These are phyloP conservation scores for Candida odintsovae DNA, from an alignment of 805 yeast species.

Conservation along the genomic window DNA sequence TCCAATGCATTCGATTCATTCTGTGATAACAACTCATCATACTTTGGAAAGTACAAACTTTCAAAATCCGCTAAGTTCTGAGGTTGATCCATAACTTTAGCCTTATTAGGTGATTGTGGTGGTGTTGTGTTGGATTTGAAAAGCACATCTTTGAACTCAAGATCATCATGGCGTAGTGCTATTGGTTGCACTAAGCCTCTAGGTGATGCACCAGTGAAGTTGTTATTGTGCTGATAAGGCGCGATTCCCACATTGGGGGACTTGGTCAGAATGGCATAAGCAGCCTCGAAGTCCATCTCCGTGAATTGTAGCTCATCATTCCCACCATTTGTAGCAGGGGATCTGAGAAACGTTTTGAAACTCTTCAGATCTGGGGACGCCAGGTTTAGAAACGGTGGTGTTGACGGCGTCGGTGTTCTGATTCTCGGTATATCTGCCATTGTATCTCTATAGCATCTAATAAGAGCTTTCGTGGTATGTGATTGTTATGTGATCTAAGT, in stretches of 20 bases:
- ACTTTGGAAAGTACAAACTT: constrained; percentile 12
- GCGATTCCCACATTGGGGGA: constrained; percentile 12
- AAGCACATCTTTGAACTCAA: constrained; percentile 9
- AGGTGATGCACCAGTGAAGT: constrained; percentile 1
- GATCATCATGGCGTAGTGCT: not conserved
- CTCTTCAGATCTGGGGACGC: not conserved
- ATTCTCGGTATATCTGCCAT: constrained; percentile 3
- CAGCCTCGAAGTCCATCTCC: constrained; percentile 25
- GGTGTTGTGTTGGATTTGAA: constrained; percentile 11
- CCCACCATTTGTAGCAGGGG: not conserved
- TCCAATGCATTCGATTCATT: constrained; percentile 24
- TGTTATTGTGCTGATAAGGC: not conserved
- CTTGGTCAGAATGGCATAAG: constrained; percentile 23
- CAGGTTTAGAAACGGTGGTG: constrained; percentile 9
- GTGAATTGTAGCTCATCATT: constrained; percentile 8
- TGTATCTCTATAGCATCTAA: not conserved
- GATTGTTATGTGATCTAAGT: not conserved
- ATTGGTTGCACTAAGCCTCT: not conserved
- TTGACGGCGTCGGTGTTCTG: constrained; percentile 8
- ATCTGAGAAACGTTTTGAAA: constrained; percentile 1
- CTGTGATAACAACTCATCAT: constrained; percentile 20
- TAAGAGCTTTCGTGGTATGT: not conserved
- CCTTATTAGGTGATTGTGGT: constrained; percentile 3
- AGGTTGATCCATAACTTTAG: not conserved
- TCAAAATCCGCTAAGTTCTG: constrained; percentile 11